Base-by-base conservation (phyloP, 2,329 filamentous ascomycete species). In the Aspergillus pseudoviridinutans region DNA sequence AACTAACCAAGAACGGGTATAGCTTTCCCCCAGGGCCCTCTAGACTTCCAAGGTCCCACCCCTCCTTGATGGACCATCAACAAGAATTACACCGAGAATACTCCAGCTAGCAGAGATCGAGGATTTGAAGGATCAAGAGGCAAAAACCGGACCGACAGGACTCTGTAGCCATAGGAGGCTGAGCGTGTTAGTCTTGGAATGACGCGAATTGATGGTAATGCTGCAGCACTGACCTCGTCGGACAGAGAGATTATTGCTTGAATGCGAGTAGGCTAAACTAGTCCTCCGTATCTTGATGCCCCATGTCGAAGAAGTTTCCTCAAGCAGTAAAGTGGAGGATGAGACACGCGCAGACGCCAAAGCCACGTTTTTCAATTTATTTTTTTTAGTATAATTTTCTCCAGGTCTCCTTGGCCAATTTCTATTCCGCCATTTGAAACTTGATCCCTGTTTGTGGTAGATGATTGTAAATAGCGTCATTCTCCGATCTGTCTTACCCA, bases 311-410 rank as follows among this genome's bases (percentile, higher is more conserved):
- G 57, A 55, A 58, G 57, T 59, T 59, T 57, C 59, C 57, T 54
- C 57, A 61, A 61, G 57, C 57, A 47, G 55, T 49, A 57, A 49
- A 50, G 49, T 53, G 47, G 51, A 47, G 44, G 44, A 24, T 57
- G 49, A 53, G 54, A 59, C 59, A 57, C 53, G 55, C 57, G 50
- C 54, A 61, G 59, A 50, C 50, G 55, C 57, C 57, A 61, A 50
- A 54, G 54, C 59, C 59, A 61, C 59, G 59, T 61, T 61, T 57
- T 32, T 24, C 28, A 50, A 56, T 53, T 27, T 47, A 27, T 25
- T 47, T 47, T 25, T 20, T 20, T 24, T 47, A 5, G 9, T 14
- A 46, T 46, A 24, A 46, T 46, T 24, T 1, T 46, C 32, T 38
- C 14, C 32, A 38, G 14, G 14, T 38, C 14, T 38, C 14, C 5